phyloP scores from a whole-genome alignment of 108 stramenopile genomes.

The Cyclotella baltica region DNA sequence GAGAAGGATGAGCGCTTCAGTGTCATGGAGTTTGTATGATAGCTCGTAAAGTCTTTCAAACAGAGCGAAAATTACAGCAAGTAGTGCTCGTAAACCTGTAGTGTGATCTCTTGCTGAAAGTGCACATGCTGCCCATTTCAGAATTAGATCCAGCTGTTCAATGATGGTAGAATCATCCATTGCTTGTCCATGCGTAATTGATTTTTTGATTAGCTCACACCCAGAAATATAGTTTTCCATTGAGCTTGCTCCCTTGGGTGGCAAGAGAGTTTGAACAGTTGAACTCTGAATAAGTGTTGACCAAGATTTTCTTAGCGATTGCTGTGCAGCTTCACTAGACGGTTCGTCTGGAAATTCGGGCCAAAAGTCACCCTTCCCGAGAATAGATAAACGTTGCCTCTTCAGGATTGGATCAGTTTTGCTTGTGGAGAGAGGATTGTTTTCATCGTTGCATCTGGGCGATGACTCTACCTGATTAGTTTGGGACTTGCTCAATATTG shows the following conservation, averaged over 20 bases:
- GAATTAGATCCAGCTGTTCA: conserved; percentile 77
- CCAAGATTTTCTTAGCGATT: conserved; percentile 74
- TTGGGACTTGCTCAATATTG: not conserved
- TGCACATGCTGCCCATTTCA: conserved; percentile 78
- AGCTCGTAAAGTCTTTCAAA: conserved; percentile 62
- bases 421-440: conserved; percentile 35
- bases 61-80: conserved; percentile 52
- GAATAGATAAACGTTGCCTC: conserved; percentile 25
- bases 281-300: conserved; percentile 52
- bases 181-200: conserved; percentile 62
- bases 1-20: conserved; percentile 67
- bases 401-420: conserved; percentile 39
- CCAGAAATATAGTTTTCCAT: conserved; percentile 80
- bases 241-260: conserved; percentile 67
- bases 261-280: conserved; percentile 66
- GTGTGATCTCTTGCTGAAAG: conserved; percentile 80
- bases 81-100: conserved; percentile 71
- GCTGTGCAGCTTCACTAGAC: conserved; percentile 37
- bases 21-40: conserved; percentile 50
- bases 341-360: conserved; percentile 91
- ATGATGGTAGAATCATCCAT: conserved; percentile 53
- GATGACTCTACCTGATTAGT: not conserved
- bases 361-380: conserved; percentile 56
- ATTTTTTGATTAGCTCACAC: conserved; percentile 63
- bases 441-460: conserved; percentile 6